Percentiles rank a stretch among this genome's conserved stretches.
Evolutionary conservation across 257 asterid genomes (phyloP).

Genomic region (Thymus quinquecostatus): DNA sequence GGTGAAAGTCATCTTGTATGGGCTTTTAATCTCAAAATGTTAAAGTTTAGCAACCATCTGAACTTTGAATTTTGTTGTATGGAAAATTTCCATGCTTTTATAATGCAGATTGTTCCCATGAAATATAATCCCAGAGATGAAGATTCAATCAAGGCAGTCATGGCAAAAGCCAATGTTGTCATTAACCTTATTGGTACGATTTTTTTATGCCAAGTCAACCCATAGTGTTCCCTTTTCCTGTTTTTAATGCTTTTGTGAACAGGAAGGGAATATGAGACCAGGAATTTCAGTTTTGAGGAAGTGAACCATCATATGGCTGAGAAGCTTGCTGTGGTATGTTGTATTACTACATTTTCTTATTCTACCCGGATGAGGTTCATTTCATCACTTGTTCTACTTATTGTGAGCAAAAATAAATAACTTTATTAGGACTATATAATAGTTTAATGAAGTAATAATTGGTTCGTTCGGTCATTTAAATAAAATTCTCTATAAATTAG

Average conservation of each 20-base stretch:
- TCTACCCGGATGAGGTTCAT: not conserved
- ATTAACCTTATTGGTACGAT: slow-evolving; percentile 80
- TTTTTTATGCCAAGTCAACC: not conserved
- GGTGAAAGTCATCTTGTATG: slow-evolving; percentile 38
- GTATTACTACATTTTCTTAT: slow-evolving; percentile 25
- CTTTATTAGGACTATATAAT: too few species aligned
- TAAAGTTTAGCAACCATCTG: too few species aligned
- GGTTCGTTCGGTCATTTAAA: too few species aligned
- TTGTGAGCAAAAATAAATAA: too few species aligned
- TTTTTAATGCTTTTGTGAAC: not conserved
- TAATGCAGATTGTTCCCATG: slow-evolving; percentile 91
- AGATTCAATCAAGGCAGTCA: slow-evolving; percentile 87
- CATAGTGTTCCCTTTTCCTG: too few species aligned
- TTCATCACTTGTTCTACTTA: too few species aligned
- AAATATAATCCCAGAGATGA: slow-evolving; percentile 91
- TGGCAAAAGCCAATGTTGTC: slow-evolving; percentile 99
- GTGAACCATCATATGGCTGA: slow-evolving; percentile 90
- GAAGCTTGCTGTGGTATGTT: slow-evolving; percentile 78
- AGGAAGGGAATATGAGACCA: slow-evolving; percentile 96
- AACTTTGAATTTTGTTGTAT: not conserved
- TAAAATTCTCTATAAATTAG: too few species aligned
- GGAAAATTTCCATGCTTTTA: not conserved
- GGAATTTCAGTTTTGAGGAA: slow-evolving; percentile 94
- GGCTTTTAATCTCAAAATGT: not conserved
- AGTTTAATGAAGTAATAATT: too few species aligned